phyloP scores from a whole-genome alignment of 306 rosid species.

The Prunus mume region DNA sequence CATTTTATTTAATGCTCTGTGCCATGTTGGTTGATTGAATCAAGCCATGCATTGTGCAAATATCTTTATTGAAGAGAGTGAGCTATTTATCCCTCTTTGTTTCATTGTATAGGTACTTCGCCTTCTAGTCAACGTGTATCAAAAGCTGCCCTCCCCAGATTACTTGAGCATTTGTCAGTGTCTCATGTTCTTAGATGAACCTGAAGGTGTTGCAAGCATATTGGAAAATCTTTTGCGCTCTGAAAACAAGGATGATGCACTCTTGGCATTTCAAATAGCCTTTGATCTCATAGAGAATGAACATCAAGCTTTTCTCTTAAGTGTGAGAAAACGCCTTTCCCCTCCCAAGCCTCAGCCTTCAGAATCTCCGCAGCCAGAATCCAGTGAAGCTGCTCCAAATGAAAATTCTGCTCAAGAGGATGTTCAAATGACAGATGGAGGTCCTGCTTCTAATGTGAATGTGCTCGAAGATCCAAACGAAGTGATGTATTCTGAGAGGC shows the following conservation, averaged over 20 bases:
- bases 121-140: constrained; percentile 84
- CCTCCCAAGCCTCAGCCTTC: constrained; percentile 56
- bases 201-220: constrained; percentile 80
- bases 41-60: not conserved
- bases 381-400: constrained; percentile 47
- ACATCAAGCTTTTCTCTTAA: constrained; percentile 88
- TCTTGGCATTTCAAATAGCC: constrained; percentile 87
- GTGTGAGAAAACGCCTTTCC: constrained; percentile 72
- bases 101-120: constrained; percentile 63
- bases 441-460: constrained; percentile 33
- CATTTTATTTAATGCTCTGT: not conserved
- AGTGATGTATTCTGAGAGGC: constrained; percentile 64
- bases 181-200: constrained; percentile 91
- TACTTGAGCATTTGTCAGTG: constrained; percentile 94
- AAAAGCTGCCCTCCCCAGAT: constrained; percentile 89
- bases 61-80: not conserved
- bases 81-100: constrained; percentile 6
- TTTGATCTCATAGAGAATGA: constrained; percentile 94
- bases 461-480: constrained; percentile 73
- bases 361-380: constrained; percentile 47
- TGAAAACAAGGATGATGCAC: constrained; percentile 81
- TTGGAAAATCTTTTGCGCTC: constrained; percentile 78
- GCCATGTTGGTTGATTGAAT: not conserved
- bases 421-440: constrained; percentile 79
- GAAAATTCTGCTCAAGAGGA: constrained; percentile 61